Base-by-base conservation (phyloP, 129 eudicot species). In the Arctium minus region DNA sequence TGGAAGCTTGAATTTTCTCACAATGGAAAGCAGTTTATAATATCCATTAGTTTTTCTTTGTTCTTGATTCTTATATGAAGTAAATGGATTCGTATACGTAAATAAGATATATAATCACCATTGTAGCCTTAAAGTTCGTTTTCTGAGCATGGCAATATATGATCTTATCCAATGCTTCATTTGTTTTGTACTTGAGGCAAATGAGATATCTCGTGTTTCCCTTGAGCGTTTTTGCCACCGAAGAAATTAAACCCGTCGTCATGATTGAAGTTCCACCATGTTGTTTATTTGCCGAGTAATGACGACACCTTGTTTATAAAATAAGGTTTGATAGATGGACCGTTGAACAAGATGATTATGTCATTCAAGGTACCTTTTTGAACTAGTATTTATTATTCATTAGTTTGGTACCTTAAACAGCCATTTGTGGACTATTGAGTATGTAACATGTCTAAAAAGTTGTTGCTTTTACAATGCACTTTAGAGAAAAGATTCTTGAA, bases 401-500 rank as follows among this genome's bases (percentile, higher is more conserved):
- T 72, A 8, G 73, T 73, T 56, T 18, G 70, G 79, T 83, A 78
- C 83, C 86, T 78, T 56, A 78, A 79, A 72, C 67, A 78, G 74
- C 83, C 83, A 72, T 78, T 78, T 78, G 70, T 78, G 83, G 86
- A 60, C 36, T 60, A 44, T 60, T 77, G 72, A 6, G 64, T 62
- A 69, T 68, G 79, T 78, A 72, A 39, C 67, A 70, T 83, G 78
- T 77, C 73, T 83, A 27, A 30, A 76, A 83, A 70, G 46, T 18
- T 30, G 86, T 83, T 83, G 86, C 86, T 76, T 76, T 77, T 77
- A 72, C 74, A 32, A 84, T 72, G 78, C 73, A 22, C 15, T 80
- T 80, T 48, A 50, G 53, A 71, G 79, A 75, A 84, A 84, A 84
- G 80, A 84, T 78, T 84, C 87, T 84, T 73, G 70, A 84, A 78